A percentile compares a stretch with the other conserved stretches of the same genome.
phyloP scores from a whole-genome alignment of 176 grass and related monocot species.

The Oryza meyeriana region DNA sequence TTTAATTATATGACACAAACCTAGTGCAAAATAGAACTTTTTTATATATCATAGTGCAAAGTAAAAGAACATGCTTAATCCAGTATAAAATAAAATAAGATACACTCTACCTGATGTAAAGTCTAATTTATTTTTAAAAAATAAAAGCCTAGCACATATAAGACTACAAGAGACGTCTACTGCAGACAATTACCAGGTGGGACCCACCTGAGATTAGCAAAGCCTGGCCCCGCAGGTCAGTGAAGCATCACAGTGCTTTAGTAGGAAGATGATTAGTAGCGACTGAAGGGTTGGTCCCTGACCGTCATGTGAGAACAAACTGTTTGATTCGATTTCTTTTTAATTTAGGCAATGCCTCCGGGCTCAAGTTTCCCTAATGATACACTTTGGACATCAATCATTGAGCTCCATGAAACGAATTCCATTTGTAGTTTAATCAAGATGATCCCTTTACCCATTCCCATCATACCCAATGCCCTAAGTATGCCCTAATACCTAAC shows the following conservation, averaged over 20 bases:
- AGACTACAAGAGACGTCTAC: not conserved
- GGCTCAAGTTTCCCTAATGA: slow-evolving; percentile 52
- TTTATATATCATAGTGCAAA: too few relatives aligned
- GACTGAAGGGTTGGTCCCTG: not conserved
- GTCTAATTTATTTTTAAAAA: too few relatives aligned
- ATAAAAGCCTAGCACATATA: too few relatives aligned
- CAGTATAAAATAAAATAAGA: too few relatives aligned
- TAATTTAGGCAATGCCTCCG: slow-evolving; percentile 25
- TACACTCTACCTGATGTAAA: too few relatives aligned
- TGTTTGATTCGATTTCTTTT: slow-evolving; percentile 29
- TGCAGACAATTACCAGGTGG: not conserved
- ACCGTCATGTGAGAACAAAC: slow-evolving; percentile 37
- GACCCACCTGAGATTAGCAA: not conserved
- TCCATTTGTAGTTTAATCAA: slow-evolving; percentile 24
- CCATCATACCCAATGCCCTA: not conserved
- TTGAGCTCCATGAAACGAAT: slow-evolving; percentile 39
- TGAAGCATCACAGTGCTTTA: not conserved
- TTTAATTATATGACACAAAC: too few relatives aligned
- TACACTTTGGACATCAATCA: slow-evolving; percentile 61
- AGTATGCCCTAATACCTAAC: slow-evolving; percentile 22
- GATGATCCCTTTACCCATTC: slow-evolving; percentile 15
- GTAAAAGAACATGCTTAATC: too few relatives aligned
- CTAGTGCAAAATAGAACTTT: too few relatives aligned
- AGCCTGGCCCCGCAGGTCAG: not conserved
- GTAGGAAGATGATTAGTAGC: not conserved